Percentiles rank a stretch among this genome's conserved stretches.
phyloP scores from a whole-genome alignment of 1,284 basidiomycete genomes.

The Microbotryum saponariae region DNA sequence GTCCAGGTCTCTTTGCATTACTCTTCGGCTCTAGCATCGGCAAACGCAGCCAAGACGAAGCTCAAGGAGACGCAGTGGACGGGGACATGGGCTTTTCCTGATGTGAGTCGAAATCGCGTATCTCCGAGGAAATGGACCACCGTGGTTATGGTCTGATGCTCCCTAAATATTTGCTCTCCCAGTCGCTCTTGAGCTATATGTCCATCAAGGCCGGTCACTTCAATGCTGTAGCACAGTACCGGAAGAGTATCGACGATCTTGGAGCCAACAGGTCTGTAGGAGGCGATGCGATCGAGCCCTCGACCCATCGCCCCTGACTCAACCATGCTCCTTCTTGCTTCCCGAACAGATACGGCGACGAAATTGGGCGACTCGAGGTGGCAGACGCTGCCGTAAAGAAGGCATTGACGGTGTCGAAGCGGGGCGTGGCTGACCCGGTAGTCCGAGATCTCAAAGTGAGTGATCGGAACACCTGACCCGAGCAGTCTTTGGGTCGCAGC shows the following conservation, averaged over 20 bases:
- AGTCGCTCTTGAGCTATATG: slow-evolving; percentile 77
- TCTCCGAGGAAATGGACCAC: neutral
- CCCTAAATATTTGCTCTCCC: neutral
- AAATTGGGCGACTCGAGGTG: slow-evolving; percentile 64
- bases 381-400: slow-evolving; percentile 64
- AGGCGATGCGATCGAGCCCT: too few species aligned
- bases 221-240: slow-evolving; percentile 77
- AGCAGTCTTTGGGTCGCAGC: slow-evolving; percentile 3
- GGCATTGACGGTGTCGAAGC: slow-evolving; percentile 62
- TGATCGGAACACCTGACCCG: too few species aligned
- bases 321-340: neutral
- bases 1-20: slow-evolving; percentile 66
- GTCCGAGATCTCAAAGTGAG: slow-evolving; percentile 67
- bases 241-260: slow-evolving; percentile 85
- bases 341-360: slow-evolving; percentile 63
- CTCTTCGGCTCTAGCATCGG: slow-evolving; percentile 46
- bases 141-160: neutral
- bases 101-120: slow-evolving; percentile 43
- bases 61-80: slow-evolving; percentile 36
- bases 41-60: slow-evolving; percentile 43
- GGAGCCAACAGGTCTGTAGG: slow-evolving; percentile 59
- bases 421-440: slow-evolving; percentile 57
- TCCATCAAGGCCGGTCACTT: slow-evolving; percentile 81
- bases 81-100: slow-evolving; percentile 47
- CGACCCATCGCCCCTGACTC: neutral